Evolutionary conservation across 169 alveolate genomes (phyloP).

Genomic region (Cystoisospora suis): DNA sequence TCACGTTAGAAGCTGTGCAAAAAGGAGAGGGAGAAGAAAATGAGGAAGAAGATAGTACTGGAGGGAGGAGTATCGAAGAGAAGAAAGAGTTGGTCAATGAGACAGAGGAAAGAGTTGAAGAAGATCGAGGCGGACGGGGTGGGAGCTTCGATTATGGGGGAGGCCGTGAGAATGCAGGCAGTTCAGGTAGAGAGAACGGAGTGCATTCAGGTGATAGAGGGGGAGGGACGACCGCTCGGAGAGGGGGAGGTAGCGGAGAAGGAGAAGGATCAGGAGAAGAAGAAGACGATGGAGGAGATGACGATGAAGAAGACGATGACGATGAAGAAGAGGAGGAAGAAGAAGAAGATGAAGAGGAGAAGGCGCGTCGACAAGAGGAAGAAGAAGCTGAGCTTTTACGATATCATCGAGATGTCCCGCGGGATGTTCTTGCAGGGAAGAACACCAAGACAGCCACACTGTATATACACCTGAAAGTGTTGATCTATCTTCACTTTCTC

Average conservation of each 20-base stretch:
- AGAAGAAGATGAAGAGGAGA: background rate
- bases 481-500: constrained; percentile 51
- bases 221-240: background rate
- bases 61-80: too few relatives aligned
- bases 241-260: background rate
- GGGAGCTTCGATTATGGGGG: background rate
- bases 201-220: background rate
- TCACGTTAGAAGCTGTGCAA: background rate
- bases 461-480: constrained; percentile 37
- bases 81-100: background rate
- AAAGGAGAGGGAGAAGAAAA: background rate
- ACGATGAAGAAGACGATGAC: background rate
- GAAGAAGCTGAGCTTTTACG: constrained; percentile 50
- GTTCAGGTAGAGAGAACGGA: background rate
- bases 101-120: background rate
- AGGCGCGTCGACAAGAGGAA: constrained; percentile 27
- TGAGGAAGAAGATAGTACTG: background rate
- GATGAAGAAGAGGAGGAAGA: background rate
- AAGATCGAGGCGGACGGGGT: background rate
- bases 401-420: constrained; percentile 19
- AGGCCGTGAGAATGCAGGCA: background rate
- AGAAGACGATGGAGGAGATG: background rate
- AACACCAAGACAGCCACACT: constrained; percentile 9
- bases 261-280: background rate
- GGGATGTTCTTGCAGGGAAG: background rate